Percentiles rank a stretch among this genome's conserved stretches.
Conservation (phyloP, 2,329 filamentous ascomycete species). For the Zymoseptoria tritici region DNA sequence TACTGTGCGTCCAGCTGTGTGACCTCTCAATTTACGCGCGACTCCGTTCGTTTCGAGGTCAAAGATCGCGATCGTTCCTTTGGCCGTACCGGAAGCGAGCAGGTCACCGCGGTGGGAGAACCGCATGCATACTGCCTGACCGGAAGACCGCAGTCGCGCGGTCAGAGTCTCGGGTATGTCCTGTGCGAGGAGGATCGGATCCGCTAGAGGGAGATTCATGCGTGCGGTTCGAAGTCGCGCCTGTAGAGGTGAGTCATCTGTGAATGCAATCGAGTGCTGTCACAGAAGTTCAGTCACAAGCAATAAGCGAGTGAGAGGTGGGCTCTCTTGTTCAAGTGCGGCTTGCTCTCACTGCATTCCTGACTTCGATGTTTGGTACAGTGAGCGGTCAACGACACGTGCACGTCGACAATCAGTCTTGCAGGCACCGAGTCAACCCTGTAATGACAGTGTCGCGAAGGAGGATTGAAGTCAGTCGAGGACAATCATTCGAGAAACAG, state of each 20-base stretch:
- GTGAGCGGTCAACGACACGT: neutral
- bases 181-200: slow-evolving; percentile 63
- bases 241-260: neutral
- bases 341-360: neutral
- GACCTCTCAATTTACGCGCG: slow-evolving; percentile 84
- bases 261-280: neutral
- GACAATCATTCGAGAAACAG: neutral
- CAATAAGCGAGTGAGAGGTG: neutral
- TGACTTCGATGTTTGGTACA: neutral
- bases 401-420: neutral
- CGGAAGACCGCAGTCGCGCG: slow-evolving; percentile 66
- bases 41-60: slow-evolving; percentile 97
- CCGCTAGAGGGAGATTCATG: slow-evolving; percentile 66
- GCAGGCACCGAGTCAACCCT: neutral
- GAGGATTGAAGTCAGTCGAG: neutral
- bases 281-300: neutral
- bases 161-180: slow-evolving; percentile 89
- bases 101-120: slow-evolving; percentile 95
- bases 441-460: neutral
- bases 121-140: slow-evolving; percentile 61
- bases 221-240: neutral
- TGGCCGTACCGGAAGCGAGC: slow-evolving; percentile 80
- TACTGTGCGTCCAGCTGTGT: slow-evolving; percentile 70
- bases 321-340: neutral
- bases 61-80: slow-evolving; percentile 92